A percentile compares a stretch with the other conserved stretches of the same genome.
Conservation (phyloP, 495 filamentous ascomycete genomes). For the Parmelia sp. region DNA sequence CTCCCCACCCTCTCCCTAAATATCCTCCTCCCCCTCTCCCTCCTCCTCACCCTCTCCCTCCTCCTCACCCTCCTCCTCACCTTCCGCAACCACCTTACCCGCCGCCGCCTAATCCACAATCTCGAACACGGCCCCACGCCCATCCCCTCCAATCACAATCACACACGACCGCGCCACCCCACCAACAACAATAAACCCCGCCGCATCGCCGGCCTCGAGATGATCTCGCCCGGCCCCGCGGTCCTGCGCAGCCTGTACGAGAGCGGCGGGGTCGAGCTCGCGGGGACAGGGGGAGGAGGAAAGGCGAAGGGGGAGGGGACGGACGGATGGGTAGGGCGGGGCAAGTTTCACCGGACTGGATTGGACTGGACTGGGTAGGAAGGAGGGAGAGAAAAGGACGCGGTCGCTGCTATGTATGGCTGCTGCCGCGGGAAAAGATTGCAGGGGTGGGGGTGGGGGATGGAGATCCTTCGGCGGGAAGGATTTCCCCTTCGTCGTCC, state of each 20-base stretch:
- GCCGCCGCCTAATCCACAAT: background rate
- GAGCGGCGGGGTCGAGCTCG: slow-evolving; percentile 1
- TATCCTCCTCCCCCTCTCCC: too few relatives aligned
- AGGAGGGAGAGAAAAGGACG: background rate
- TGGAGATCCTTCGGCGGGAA: too few relatives aligned
- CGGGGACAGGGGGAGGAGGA: background rate
- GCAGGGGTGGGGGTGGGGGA: too few relatives aligned
- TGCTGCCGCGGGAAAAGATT: too few relatives aligned
- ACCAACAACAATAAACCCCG: too few relatives aligned
- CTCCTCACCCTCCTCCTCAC: background rate
- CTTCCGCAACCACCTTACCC: background rate
- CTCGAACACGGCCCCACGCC: background rate
- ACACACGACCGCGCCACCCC: background rate
- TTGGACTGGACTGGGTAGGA: too few relatives aligned
- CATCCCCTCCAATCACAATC: background rate
- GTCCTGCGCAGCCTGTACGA: background rate
- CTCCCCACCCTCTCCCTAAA: too few relatives aligned
- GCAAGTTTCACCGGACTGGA: too few relatives aligned
- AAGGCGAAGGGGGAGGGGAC: background rate
- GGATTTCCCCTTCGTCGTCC: too few relatives aligned
- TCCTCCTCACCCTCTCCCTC: slow-evolving; percentile 6
- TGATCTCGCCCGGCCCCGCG: background rate
- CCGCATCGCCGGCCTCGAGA: slow-evolving; percentile 5
- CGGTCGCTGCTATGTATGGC: background rate
- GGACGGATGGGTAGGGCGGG: background rate